A percentile compares a stretch with the other conserved stretches of the same genome.
These are phyloP conservation scores for Plasmodium berghei DNA, from an alignment of 169 alveolate genomes.

Conservation along the genomic window DNA sequence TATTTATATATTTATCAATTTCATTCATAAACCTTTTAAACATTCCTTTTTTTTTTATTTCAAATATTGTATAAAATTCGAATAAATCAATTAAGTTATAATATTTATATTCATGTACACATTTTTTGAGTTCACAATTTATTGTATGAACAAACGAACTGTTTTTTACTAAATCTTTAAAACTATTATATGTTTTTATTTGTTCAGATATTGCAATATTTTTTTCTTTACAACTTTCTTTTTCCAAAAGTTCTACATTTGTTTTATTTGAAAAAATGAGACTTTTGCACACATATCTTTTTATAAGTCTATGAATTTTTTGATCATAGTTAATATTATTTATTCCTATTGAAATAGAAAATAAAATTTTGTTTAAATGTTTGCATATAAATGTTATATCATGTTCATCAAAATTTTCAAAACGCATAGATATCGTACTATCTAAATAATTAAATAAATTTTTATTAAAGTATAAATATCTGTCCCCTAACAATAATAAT, in stretches of 20 bases:
- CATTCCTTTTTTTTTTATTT: conserved; percentile 26
- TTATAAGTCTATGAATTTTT: conserved; percentile 22
- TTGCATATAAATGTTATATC: conserved; percentile 47
- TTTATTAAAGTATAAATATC: conserved; percentile 37
- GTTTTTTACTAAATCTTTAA: background rate
- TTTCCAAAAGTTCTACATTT: background rate
- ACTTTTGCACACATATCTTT: conserved; percentile 64
- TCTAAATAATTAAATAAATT: conserved; percentile 27
- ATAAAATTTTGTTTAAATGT: conserved; percentile 42
- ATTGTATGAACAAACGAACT: conserved; percentile 22
- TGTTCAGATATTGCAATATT: background rate
- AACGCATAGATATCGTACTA: conserved; percentile 6
- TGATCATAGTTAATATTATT: background rate
- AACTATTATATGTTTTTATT: background rate
- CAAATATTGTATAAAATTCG: conserved; percentile 44
- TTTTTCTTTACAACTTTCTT: background rate
- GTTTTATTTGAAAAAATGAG: conserved; percentile 1
- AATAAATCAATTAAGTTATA: conserved; percentile 57
- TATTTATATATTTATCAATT: conserved; percentile 39
- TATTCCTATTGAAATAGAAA: background rate
- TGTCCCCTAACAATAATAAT: conserved; percentile 19
- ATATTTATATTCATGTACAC: conserved; percentile 59
- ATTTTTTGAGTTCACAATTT: conserved; percentile 18
- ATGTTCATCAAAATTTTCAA: conserved; percentile 33
- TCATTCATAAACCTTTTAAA: conserved; percentile 50